Percentiles rank a stretch among this genome's conserved stretches.
Conservation (phyloP, 306 rosid genomes). For the Prinsepia uniflora region DNA sequence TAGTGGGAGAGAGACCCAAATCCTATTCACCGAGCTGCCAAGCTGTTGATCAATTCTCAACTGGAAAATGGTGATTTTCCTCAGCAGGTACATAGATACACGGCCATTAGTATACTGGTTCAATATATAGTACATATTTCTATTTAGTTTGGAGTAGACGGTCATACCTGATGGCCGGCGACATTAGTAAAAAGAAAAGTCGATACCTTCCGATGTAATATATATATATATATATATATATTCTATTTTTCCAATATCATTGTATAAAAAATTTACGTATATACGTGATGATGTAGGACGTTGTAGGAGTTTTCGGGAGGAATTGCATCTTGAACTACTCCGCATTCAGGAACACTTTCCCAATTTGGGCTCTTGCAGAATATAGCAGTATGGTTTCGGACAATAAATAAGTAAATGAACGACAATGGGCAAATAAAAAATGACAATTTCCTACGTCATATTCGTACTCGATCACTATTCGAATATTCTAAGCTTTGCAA, state of each 20-base stretch:
- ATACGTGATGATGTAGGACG: conserved; percentile 18
- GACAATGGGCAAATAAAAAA: no score
- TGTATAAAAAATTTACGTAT: not conserved
- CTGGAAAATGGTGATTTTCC: conserved; percentile 37
- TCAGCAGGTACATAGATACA: conserved; percentile 39
- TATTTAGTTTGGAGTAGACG: no score
- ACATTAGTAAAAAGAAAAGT: no score
- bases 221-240: no score
- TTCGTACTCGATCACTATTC: no score
- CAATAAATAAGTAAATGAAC: not conserved
- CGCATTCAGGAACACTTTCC: conserved; percentile 53
- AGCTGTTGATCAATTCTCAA: conserved; percentile 34
- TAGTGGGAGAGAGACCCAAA: conserved; percentile 31
- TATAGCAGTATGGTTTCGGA: conserved; percentile 37
- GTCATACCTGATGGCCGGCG: no score
- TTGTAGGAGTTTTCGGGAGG: conserved; percentile 39
- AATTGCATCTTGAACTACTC: conserved; percentile 54
- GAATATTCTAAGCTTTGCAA: no score
- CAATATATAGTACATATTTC: no score
- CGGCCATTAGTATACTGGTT: no score
- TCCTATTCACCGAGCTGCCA: conserved; percentile 40
- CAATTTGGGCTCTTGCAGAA: conserved; percentile 69
- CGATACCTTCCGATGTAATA: no score
- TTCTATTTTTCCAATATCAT: conserved; percentile 31
- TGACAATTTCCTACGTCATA: no score